Conservation (phyloP, 2,329 filamentous ascomycete genomes). For the Aureobasidium musti region DNA sequence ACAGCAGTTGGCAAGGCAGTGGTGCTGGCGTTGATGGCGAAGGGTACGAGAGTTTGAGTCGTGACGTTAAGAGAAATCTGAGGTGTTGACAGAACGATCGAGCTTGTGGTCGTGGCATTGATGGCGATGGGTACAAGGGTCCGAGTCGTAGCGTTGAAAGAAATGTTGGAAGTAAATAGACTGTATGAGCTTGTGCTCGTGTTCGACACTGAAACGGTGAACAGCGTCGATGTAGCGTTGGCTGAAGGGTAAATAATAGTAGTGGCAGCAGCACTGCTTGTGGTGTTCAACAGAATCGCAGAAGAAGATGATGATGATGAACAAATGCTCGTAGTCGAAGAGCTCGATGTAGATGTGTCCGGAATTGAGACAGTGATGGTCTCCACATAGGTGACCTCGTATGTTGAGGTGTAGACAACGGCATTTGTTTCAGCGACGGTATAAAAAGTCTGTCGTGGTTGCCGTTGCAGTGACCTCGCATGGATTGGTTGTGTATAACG, state of each 20-base stretch:
- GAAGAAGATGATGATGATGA: neutral
- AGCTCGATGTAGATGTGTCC: neutral
- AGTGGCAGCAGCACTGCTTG: neutral
- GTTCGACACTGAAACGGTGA: neutral
- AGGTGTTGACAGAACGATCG: too few species aligned
- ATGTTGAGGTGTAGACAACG: neutral
- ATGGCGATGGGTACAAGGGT: neutral
- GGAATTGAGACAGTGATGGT: neutral
- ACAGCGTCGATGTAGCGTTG: neutral
- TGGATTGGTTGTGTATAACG: neutral
- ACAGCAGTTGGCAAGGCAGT: neutral
- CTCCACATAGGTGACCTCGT: neutral
- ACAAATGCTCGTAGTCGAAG: neutral
- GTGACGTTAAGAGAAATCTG: too few species aligned
- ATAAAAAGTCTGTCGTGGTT: neutral
- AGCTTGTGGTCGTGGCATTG: too few species aligned
- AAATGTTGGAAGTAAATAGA: neutral
- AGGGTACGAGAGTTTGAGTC: too few species aligned
- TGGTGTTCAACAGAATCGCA: neutral
- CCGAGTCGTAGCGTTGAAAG: neutral
- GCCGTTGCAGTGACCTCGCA: neutral
- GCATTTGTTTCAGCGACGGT: neutral
- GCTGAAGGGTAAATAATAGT: neutral
- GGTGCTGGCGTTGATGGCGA: neutral
- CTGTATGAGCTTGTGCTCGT: neutral